Evolutionary conservation across 192 early-diverging fungal genomes (phyloP), one percentile per base, ranked within the genome.

Genomic region (Coemansia biformis): DNA sequence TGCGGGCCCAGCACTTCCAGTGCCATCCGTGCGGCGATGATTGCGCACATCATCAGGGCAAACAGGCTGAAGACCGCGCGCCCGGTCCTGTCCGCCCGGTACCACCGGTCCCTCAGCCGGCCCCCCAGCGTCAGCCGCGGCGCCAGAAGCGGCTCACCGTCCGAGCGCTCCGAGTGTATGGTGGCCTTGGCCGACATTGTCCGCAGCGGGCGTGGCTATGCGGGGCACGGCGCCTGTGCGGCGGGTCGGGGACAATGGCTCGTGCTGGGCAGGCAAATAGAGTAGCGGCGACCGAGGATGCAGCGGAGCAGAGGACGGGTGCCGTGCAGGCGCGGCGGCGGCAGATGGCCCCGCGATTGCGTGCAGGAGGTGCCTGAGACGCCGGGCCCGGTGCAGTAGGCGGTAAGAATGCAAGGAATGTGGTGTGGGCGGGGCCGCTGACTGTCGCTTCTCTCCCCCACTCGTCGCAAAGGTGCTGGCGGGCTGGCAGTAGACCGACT

Each of bases 1-100:
- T 52, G 49, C 30, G 69, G 58, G 44, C 34, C 29, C n/a, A 54
- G n/a, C 18, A 62, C 32, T 24, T 73, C 69, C 12, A 73, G 49
- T 3, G 51, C 5, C 2, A 73, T 35, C n/a, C 69, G 57, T 1
- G 43, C 14, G 6, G 45, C 41, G 0, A 66, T 15, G 2, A 57
- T 53, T 5, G 45, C 53, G 14, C 53, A 24, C 22, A 73, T 38
- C 10, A 48, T 53, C 19, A 57, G 39, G 23, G 50, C 42, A 15
- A 73, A 33, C 5, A 66, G 37, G 11, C 36, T 28, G n/a, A 53
- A 58, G 11, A 50, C 34, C 9, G 41, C 58, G n/a, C 62, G 53
- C 38, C 48, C 29, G 4, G 52, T n/a, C 9, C 63, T 53, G 69
- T 73, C 69, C 50, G 61, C 52, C 21, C 50, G 38, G 51, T 60